Base-by-base conservation (phyloP, 768 basidiomycete species). In the Phlebiopsis flavidoalba region DNA sequence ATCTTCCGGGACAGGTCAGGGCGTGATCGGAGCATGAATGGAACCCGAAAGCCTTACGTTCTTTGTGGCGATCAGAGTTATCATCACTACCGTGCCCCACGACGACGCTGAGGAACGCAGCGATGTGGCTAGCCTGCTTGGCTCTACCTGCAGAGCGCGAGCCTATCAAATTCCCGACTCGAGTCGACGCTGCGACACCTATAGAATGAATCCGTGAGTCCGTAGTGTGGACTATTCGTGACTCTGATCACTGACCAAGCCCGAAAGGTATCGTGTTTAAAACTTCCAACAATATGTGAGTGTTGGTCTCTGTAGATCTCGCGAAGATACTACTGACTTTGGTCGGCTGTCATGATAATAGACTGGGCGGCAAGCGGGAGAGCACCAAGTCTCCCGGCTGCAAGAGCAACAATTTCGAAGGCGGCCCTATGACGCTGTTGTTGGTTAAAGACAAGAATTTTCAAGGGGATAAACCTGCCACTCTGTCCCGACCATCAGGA, bases 361-460 rank as follows among this genome's bases (percentile, higher is more conserved):
- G 87, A 86, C 65, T 92, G 90, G 1, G 87, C 89, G 3, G 87
- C 88, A 37, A 91, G 77, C 0, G 87, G 75, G 35, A 88, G 69
- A n/a, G 79, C 68, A 7, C 89, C 89, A 3, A 92, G 76, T 19
- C 83, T 78, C 4, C 88, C 90, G 3, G 90, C 90, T 17, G 87
- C 86, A 22, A 92, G 74, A 4, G 90, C 88, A 11, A 91, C 89
- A 43, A 91, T 89, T 68, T 92, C 90, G 64, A 91, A 92, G 0
- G 89, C 87, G 48, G 86, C 86, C 89, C 89, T 89, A 57, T 22
- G 60, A 56, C 35, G 45, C 60, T 48, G 33, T 22, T 3, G 50
- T 26, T 37, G 12, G 5, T 36, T 14, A 52, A 3, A 12, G 1
- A 31, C 36, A 33, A 31, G 24, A 57, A 36, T 43, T 21, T 1